Percentiles rank a stretch among this genome's conserved stretches.
These are phyloP conservation scores for Elongisporangium undulatum DNA, from an alignment of 352 stramenopile species.

Conservation along the genomic window DNA sequence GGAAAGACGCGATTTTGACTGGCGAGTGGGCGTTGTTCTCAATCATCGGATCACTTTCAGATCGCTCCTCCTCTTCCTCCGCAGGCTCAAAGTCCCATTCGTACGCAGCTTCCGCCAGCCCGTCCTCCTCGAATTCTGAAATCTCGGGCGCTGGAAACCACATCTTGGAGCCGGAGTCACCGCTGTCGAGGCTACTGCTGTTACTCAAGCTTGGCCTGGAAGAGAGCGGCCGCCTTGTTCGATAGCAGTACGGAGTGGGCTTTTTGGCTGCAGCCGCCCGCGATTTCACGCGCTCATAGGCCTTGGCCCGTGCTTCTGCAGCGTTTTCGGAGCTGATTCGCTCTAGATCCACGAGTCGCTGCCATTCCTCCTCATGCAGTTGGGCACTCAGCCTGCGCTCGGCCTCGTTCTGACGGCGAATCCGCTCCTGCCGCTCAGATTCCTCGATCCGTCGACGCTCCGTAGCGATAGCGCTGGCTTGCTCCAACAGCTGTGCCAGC, in stretches of 20 bases:
- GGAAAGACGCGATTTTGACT: conserved; percentile 4
- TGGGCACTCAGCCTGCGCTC: conserved; percentile 35
- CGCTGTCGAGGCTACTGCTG: conserved; percentile 10
- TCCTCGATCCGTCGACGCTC: conserved; percentile 44
- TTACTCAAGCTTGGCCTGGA: conserved; percentile 18
- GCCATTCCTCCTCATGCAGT: conserved; percentile 45
- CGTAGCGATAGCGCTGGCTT: conserved; percentile 15
- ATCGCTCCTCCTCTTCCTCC: not conserved
- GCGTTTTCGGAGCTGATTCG: conserved; percentile 34
- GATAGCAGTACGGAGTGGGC: conserved; percentile 20
- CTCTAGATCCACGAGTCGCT: conserved; percentile 45
- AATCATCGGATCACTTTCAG: too few species aligned
- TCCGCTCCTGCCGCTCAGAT: conserved; percentile 28
- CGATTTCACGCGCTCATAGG: conserved; percentile 34
- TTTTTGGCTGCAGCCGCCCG: conserved; percentile 6
- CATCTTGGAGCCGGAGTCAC: conserved; percentile 1
- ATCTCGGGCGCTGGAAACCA: conserved; percentile 34
- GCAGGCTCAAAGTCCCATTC: not conserved
- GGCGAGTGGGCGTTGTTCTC: not conserved
- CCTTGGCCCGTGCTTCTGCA: conserved; percentile 38
- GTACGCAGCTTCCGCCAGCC: conserved; percentile 8
- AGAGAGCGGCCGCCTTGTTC: conserved; percentile 20
- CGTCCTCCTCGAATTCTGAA: conserved; percentile 61
- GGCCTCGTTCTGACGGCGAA: conserved; percentile 40
- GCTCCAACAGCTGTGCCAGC: conserved; percentile 17